Conservation (phyloP, 2,329 filamentous ascomycete species). For the Aspergillus intermedius region DNA sequence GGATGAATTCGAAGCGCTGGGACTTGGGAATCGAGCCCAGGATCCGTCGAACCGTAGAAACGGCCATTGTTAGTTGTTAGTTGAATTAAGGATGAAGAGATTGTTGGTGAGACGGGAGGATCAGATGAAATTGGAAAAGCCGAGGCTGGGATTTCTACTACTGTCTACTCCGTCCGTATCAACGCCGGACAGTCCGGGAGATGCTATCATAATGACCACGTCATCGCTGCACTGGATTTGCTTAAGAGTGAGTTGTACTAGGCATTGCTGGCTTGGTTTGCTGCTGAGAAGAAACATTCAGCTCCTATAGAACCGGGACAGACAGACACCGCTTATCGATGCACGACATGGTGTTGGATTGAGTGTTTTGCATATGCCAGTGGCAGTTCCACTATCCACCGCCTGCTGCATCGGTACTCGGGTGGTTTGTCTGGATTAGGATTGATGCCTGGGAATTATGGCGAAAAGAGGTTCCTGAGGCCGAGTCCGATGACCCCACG, state of each 20-base stretch:
- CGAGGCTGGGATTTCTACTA: neutral
- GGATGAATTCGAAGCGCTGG: constrained; percentile 6
- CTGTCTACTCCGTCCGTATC: too few species aligned
- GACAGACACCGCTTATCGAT: neutral
- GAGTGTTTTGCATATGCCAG: too few species aligned
- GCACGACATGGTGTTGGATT: neutral
- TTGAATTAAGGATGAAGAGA: neutral
- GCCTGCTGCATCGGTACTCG: too few species aligned
- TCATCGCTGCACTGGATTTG: constrained; percentile 10
- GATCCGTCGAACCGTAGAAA: constrained; percentile 12
- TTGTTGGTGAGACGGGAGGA: neutral
- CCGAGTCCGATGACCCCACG: too few species aligned
- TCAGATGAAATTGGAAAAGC: neutral
- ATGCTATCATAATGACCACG: constrained; percentile 11
- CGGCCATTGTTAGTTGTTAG: constrained; percentile 11
- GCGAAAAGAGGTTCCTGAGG: too few species aligned
- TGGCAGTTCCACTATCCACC: too few species aligned
- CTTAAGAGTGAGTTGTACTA: constrained; percentile 3
- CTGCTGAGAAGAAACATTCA: too few species aligned
- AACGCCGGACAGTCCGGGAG: neutral
- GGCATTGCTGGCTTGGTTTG: neutral
- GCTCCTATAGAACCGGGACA: too few species aligned
- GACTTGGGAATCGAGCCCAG: constrained; percentile 7
- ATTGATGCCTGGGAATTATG: too few species aligned
- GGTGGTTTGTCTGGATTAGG: too few species aligned